phyloP scores from a whole-genome alignment of 2,329 filamentous ascomycete species.

The Ceratocystis ficicola region DNA sequence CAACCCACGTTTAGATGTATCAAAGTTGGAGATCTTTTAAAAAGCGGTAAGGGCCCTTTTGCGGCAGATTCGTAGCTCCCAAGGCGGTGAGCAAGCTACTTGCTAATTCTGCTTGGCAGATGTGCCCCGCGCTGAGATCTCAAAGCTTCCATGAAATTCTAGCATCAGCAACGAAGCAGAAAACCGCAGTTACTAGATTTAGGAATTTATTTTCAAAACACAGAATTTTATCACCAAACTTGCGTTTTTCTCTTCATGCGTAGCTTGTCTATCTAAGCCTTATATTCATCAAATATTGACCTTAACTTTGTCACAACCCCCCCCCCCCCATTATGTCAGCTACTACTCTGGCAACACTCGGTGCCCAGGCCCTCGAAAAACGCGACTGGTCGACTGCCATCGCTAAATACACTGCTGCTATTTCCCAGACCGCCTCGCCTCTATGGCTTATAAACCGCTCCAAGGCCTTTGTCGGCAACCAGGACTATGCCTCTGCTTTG shows the following conservation, averaged over 20 bases:
- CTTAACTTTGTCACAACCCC: background rate
- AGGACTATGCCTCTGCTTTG: conserved; percentile 51
- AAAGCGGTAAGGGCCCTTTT: background rate
- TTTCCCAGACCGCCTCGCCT: conserved; percentile 55
- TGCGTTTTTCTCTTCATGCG: background rate
- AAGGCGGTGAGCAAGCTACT: conserved; percentile 14
- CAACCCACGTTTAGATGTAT: background rate
- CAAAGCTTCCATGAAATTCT: conserved; percentile 12
- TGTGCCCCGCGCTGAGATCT: conserved; percentile 8
- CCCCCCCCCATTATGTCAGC: conserved; percentile 30
- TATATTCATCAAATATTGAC: background rate
- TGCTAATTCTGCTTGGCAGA: conserved; percentile 15
- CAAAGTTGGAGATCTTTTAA: background rate
- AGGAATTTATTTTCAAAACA: background rate
- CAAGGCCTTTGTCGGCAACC: conserved; percentile 58
- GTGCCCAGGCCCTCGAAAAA: conserved; percentile 51
- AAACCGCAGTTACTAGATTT: conserved; percentile 3
- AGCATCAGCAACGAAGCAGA: background rate
- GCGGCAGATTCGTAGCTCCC: background rate
- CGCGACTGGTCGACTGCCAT: conserved; percentile 58
- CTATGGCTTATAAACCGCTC: conserved; percentile 73
- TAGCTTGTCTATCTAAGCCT: background rate
- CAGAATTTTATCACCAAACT: background rate
- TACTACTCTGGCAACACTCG: conserved; percentile 42
- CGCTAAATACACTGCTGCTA: conserved; percentile 52